phyloP scores from a whole-genome alignment of 805 yeast genomes.

The Suhomyces emberorum region DNA sequence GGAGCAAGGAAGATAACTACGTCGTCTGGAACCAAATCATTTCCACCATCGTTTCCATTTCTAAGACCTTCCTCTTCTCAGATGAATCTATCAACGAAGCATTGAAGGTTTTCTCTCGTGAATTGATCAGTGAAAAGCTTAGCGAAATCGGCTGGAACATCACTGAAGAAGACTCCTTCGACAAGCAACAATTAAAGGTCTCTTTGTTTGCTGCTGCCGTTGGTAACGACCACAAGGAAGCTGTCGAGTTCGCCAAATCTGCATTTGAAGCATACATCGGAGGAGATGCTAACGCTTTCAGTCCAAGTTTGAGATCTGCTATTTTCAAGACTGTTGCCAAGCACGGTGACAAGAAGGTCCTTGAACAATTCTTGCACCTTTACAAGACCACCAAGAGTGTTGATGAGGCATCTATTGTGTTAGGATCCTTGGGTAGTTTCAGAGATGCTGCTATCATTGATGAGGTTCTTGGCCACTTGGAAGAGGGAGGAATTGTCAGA shows the following conservation, averaged over 20 bases:
- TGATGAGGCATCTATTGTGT: constrained; percentile 69
- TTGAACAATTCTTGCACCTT: constrained; percentile 57
- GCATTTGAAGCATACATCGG: constrained; percentile 51
- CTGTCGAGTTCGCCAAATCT: constrained; percentile 43
- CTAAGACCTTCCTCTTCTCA: constrained; percentile 56
- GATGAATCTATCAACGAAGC: constrained; percentile 44
- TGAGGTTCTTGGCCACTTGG: constrained; percentile 53
- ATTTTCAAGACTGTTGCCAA: constrained; percentile 67
- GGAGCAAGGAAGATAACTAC: constrained; percentile 58
- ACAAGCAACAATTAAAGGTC: constrained; percentile 64
- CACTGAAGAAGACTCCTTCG: constrained; percentile 50
- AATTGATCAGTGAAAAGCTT: constrained; percentile 54
- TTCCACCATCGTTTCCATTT: constrained; percentile 45
- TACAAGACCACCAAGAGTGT: constrained; percentile 58
- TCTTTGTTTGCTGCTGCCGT: constrained; percentile 61
- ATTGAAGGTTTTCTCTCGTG: constrained; percentile 49
- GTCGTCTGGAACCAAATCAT: constrained; percentile 68
- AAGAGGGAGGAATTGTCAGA: constrained; percentile 56
- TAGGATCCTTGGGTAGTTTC: constrained; percentile 66
- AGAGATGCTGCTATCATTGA: constrained; percentile 48
- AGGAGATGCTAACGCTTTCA: constrained; percentile 67
- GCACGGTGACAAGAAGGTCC: constrained; percentile 58
- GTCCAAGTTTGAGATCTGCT: constrained; percentile 68
- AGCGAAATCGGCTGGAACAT: constrained; percentile 65
- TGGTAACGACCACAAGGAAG: constrained; percentile 45